phyloP scores from a whole-genome alignment of 495 filamentous ascomycete genomes.

The Aeminium ludgeri region DNA sequence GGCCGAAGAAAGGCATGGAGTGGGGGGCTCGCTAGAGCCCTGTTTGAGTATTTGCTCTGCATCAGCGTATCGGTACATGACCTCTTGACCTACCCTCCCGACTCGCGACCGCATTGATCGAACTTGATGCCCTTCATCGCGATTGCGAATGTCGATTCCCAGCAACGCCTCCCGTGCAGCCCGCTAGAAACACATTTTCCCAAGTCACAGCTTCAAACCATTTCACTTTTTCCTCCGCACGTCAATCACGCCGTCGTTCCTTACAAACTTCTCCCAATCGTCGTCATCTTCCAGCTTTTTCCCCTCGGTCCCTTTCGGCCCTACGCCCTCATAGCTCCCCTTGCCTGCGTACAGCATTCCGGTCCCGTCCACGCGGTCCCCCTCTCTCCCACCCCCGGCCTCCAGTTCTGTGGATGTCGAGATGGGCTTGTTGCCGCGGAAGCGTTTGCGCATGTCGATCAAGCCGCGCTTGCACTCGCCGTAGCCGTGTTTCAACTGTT shows the following conservation, averaged over 20 bases:
- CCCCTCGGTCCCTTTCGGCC: conserved; percentile 27
- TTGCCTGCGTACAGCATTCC: conserved; percentile 65
- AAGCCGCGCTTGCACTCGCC: conserved; percentile 89
- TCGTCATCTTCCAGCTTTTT: conserved; percentile 14
- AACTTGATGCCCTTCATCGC: too few relatives aligned
- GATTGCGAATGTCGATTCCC: too few relatives aligned
- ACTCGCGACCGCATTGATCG: too few relatives aligned
- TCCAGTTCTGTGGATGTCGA: conserved; percentile 45
- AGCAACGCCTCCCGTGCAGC: too few relatives aligned
- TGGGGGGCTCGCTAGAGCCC: too few relatives aligned
- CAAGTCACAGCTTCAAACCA: too few relatives aligned
- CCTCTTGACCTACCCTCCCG: too few relatives aligned
- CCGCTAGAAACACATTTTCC: too few relatives aligned
- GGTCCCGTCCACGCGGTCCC: conserved; percentile 23
- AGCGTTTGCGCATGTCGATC: conserved; percentile 98
- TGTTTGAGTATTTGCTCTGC: too few relatives aligned
- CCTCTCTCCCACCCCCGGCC: conserved; percentile 28
- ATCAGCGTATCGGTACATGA: too few relatives aligned
- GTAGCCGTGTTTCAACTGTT: conserved; percentile 82
- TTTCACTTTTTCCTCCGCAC: conserved; percentile 10
- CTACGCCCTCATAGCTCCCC: conserved; percentile 43
- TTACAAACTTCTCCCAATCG: conserved; percentile 8
- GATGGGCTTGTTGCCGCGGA: conserved; percentile 86
- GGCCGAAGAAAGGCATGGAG: too few relatives aligned
- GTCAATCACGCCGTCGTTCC: conserved; percentile 15